Conservation (phyloP, 345 rosid genomes). For the Lenwebbia sp. region DNA sequence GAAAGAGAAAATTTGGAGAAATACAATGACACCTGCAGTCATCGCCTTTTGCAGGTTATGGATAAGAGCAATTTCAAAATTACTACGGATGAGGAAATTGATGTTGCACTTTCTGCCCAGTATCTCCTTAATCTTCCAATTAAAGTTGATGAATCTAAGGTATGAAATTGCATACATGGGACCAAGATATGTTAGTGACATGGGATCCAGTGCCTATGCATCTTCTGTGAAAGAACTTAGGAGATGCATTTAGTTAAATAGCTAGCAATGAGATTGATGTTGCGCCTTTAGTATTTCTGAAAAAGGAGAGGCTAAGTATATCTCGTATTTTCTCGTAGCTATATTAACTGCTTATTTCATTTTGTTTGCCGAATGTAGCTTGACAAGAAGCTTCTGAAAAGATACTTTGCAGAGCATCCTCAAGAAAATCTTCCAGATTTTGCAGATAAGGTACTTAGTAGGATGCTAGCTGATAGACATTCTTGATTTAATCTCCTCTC, state of each 20-base stretch:
- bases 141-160: slow-evolving; percentile 84
- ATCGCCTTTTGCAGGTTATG: slow-evolving; percentile 41
- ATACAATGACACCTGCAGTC: not conserved
- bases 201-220: not conserved
- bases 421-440: slow-evolving; percentile 65
- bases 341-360: not conserved
- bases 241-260: not conserved
- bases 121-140: slow-evolving; percentile 92
- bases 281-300: not conserved
- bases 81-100: slow-evolving; percentile 72
- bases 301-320: not conserved
- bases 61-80: slow-evolving; percentile 93
- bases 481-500: not conserved
- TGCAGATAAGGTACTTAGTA: slow-evolving; percentile 60
- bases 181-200: not conserved
- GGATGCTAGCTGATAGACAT: not conserved
- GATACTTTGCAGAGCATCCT: slow-evolving; percentile 59
- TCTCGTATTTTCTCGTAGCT: not conserved
- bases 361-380: slow-evolving; percentile 43
- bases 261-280: not conserved
- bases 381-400: slow-evolving; percentile 70
- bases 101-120: slow-evolving; percentile 82
- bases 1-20: not conserved
- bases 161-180: slow-evolving; percentile 8
- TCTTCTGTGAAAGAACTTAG: not conserved